These are phyloP conservation scores for Apiotrichum akiyoshidainum DNA, from an alignment of 1,284 basidiomycete genomes.

Conservation along the genomic window DNA sequence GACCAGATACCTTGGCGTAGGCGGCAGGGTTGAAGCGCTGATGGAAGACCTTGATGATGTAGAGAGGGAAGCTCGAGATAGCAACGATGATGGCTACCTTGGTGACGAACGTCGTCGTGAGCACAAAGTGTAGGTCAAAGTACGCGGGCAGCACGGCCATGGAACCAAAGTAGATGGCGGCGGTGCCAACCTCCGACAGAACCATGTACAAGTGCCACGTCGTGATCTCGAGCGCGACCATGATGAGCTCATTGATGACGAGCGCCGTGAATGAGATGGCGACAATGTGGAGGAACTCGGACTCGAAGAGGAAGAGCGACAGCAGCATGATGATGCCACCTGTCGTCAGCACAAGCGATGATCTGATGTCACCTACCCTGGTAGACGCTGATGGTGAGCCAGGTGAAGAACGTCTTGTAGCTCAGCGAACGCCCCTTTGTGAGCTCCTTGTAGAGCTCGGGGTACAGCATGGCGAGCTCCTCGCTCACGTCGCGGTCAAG, in stretches of 20 bases:
- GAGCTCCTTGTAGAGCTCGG: slow-evolving; percentile 95
- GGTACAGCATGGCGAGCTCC: slow-evolving; percentile 90
- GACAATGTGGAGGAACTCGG: slow-evolving; percentile 96
- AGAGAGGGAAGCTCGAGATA: slow-evolving; percentile 86
- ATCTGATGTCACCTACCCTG: slow-evolving; percentile 64
- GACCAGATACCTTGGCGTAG: slow-evolving; percentile 73
- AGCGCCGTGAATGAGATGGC: slow-evolving; percentile 96
- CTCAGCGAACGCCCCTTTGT: slow-evolving; percentile 91
- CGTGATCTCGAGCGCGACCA: slow-evolving; percentile 97
- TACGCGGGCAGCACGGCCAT: slow-evolving; percentile 94
- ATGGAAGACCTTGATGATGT: slow-evolving; percentile 82
- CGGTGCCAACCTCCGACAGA: slow-evolving; percentile 82
- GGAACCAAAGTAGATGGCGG: slow-evolving; percentile 83
- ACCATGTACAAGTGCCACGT: slow-evolving; percentile 99
- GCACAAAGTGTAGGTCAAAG: slow-evolving; percentile 91
- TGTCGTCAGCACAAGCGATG: slow-evolving; percentile 37
- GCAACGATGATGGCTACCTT: slow-evolving; percentile 94
- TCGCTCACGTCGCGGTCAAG: slow-evolving; percentile 94
- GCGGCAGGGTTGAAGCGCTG: slow-evolving; percentile 86
- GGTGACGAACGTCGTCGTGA: slow-evolving; percentile 85
- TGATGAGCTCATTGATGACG: slow-evolving; percentile 95
- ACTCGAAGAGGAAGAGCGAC: slow-evolving; percentile 93
- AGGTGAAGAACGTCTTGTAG: slow-evolving; percentile 97
- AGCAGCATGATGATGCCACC: slow-evolving; percentile 98
- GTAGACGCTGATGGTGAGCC: slow-evolving; percentile 96